Base-by-base conservation (phyloP, 1,284 basidiomycete genomes). In the Sporisorium graminicola region DNA sequence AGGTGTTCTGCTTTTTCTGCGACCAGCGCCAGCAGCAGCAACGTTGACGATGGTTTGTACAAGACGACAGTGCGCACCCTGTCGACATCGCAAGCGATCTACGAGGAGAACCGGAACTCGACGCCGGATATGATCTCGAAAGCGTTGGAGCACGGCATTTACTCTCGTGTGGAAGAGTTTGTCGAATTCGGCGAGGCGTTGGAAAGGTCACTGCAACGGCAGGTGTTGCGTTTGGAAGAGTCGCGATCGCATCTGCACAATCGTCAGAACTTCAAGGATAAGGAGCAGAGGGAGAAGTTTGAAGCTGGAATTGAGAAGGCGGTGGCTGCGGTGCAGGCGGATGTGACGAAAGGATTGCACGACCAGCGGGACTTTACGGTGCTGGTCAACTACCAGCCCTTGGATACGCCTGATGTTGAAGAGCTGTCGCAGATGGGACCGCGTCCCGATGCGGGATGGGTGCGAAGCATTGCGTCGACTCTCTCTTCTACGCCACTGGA, bases 111-210 rank as follows among this genome's bases (percentile, higher is more conserved):
- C 37, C 16, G 22, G 40, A 57, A 22, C 7, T 77, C 79, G 54
- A 73, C 66, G 24, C 76, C 74, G 0, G 69, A 76, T 16, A 78
- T 82, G 75, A 63, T 80, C 6, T 40, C 60, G 13, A 82, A 77
- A 47, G 72, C 77, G 14, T 51, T 80, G n/a, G 70, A 78, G 46
- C 65, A 74, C 60, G 80, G 77, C 14, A 82, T 73, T 44, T 82
- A 73, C 51, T 82, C 80, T 3, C 52, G 78, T 3, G 65, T 79
- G 3, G 71, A 79, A 29, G 80, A 82, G 47, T 78, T 82, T 50
- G 64, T 82, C 46, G 76, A 80, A 3, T 82, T 82, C 51, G 70
- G 64, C 18, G 59, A 80, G 56, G 58, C 65, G 49, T 22, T 82
- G 20, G 72, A 80, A 16, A 20, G 70, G 2, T 82, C 80, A 5